A percentile compares a stretch with the other conserved stretches of the same genome.
These are phyloP conservation scores for Deuterostichococcus epilithicus DNA, from an alignment of 139 green algal genomes.

Conservation along the genomic window DNA sequence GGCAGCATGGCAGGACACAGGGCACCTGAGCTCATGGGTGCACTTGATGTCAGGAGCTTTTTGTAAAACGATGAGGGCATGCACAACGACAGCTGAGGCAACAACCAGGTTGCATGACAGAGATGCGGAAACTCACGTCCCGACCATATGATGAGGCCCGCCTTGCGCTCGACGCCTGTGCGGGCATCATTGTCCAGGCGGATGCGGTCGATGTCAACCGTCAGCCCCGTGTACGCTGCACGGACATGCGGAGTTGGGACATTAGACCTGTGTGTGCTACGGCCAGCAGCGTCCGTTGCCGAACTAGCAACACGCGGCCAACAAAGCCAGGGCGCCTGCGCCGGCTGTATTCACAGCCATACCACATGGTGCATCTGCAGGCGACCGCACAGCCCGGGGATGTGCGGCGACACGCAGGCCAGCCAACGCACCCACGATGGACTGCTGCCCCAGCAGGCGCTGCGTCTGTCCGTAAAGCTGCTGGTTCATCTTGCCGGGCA, in stretches of 20 bases:
- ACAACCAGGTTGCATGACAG: background rate
- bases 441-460: slow-evolving; percentile 84
- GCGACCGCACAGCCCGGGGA: too few species aligned
- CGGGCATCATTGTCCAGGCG: slow-evolving; percentile 66
- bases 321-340: too few species aligned
- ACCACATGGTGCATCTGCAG: too few species aligned
- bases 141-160: slow-evolving; percentile 79
- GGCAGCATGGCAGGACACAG: background rate
- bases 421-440: slow-evolving; percentile 53
- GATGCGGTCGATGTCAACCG: slow-evolving; percentile 77
- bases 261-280: too few species aligned
- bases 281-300: too few species aligned
- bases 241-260: too few species aligned
- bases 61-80: too few species aligned
- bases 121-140: slow-evolving; percentile 54
- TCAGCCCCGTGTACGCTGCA: slow-evolving; percentile 61
- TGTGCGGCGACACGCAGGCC: background rate
- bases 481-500: slow-evolving; percentile 87
- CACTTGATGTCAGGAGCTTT: too few species aligned
- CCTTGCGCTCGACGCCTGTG: slow-evolving; percentile 62
- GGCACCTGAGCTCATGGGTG: too few species aligned
- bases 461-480: slow-evolving; percentile 89
- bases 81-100: too few species aligned
- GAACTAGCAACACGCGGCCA: background rate
- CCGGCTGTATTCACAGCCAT: too few species aligned